phyloP scores from a whole-genome alignment of 257 asterid genomes.

The Fraxinus pennsylvanica region DNA sequence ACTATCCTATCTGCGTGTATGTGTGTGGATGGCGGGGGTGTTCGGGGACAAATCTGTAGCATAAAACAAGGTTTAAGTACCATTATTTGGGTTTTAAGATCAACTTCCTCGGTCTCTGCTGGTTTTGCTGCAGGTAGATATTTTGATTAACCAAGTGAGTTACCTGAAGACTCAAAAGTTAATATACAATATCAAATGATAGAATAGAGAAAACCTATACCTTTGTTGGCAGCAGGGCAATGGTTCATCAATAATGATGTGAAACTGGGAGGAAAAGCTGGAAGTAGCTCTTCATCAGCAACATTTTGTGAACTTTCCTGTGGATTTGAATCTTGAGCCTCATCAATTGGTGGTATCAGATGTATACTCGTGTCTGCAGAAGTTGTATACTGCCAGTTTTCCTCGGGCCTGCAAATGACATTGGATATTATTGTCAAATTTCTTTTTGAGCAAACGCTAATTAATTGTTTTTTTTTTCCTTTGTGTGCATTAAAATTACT shows the following conservation, averaged over 20 bases:
- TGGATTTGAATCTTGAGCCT: constrained; percentile 38
- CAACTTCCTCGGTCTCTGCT: constrained; percentile 31
- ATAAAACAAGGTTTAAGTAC: constrained; percentile 38
- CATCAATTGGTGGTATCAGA: constrained; percentile 35
- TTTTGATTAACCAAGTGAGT: constrained; percentile 23
- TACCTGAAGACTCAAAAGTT: constrained; percentile 11
- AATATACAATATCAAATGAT: constrained; percentile 12
- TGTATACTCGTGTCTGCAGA: constrained; percentile 44
- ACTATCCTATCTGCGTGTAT: neutral
- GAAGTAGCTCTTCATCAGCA: constrained; percentile 40
- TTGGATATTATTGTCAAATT: constrained; percentile 10
- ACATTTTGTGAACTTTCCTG: constrained; percentile 31
- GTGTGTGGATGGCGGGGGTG: too few relatives aligned
- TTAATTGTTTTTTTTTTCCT: neutral
- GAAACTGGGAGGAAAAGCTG: constrained; percentile 77
- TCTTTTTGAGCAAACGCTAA: neutral
- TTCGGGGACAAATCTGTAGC: neutral
- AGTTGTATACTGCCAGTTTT: constrained; percentile 31
- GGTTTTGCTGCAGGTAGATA: constrained; percentile 44
- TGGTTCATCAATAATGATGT: constrained; percentile 65
- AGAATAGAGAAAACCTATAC: constrained; percentile 26
- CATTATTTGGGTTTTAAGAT: constrained; percentile 63
- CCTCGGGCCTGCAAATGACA: constrained; percentile 41
- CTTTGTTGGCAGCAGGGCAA: constrained; percentile 52
- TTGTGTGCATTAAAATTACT: neutral